Percentiles rank a stretch among this genome's conserved stretches.
phyloP scores from a whole-genome alignment of 345 rosid genomes.

The Acer yangbiense region DNA sequence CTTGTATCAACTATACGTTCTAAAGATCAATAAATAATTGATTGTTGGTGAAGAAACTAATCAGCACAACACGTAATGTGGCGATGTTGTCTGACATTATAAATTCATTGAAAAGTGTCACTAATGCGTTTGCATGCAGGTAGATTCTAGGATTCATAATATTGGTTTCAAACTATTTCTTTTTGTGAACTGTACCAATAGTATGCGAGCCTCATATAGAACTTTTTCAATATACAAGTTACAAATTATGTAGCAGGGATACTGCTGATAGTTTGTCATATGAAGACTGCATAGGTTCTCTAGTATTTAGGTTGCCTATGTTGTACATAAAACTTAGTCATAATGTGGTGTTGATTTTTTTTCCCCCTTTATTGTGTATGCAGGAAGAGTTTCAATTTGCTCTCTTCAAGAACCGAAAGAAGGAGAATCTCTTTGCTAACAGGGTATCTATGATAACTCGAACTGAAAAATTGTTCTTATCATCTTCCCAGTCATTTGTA shows the following conservation, averaged over 20 bases:
- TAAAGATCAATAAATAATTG: neutral
- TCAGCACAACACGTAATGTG: neutral
- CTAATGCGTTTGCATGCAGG: neutral
- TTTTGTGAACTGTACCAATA: neutral
- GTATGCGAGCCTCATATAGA: neutral
- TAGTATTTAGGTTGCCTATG: neutral
- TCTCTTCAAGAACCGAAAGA: slow-evolving; percentile 84
- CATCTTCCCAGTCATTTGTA: neutral
- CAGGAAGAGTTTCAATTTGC: slow-evolving; percentile 99
- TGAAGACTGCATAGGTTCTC: neutral
- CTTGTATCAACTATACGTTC: neutral
- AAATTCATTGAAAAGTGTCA: neutral
- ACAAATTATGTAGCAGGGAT: neutral
- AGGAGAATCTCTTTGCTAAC: slow-evolving; percentile 92
- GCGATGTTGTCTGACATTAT: neutral
- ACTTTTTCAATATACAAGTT: neutral
- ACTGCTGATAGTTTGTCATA: neutral
- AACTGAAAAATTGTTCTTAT: neutral
- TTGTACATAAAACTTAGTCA: neutral
- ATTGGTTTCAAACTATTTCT: neutral
- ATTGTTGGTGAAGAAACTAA: neutral
- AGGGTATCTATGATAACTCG: slow-evolving; percentile 50
- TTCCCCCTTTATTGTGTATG: slow-evolving; percentile 23
- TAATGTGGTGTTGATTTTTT: neutral
- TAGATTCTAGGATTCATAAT: neutral